Evolutionary conservation across 495 filamentous ascomycete species (phyloP).

Genomic region (Aspergillus sparsus): DNA sequence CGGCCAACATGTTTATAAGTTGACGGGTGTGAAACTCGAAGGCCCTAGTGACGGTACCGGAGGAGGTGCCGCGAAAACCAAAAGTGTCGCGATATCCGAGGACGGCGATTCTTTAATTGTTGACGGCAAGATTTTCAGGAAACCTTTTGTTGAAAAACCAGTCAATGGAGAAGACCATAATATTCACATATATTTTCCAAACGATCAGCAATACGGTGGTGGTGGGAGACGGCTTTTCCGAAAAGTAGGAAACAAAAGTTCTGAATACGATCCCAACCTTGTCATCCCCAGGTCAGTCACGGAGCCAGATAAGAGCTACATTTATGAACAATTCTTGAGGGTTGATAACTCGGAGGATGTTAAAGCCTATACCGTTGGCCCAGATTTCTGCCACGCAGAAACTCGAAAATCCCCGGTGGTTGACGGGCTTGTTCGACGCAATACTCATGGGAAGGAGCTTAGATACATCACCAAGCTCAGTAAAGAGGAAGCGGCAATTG

Average conservation of each 20-base stretch:
- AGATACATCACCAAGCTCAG: constrained; percentile 87
- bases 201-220: constrained; percentile 68
- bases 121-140: constrained; percentile 76
- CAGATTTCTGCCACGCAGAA: constrained; percentile 92
- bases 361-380: constrained; percentile 97
- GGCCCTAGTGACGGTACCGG: constrained; percentile 73
- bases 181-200: constrained; percentile 94
- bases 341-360: constrained; percentile 97
- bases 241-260: constrained; percentile 98
- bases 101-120: constrained; percentile 83
- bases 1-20: constrained; percentile 71
- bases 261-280: constrained; percentile 80
- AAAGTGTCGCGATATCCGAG: constrained; percentile 78
- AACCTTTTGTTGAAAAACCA: constrained; percentile 98
- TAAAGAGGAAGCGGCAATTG: constrained; percentile 80
- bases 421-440: constrained; percentile 91
- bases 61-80: constrained; percentile 55
- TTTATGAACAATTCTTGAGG: constrained; percentile 95
- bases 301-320: constrained; percentile 76
- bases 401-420: constrained; percentile 96
- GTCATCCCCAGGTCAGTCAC: constrained; percentile 75
- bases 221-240: constrained; percentile 91
- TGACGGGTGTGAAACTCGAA: constrained; percentile 77
- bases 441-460: constrained; percentile 96
- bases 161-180: constrained; percentile 99